Conservation (phyloP, 352 stramenopile species). For the Globisporangium spiculum region DNA sequence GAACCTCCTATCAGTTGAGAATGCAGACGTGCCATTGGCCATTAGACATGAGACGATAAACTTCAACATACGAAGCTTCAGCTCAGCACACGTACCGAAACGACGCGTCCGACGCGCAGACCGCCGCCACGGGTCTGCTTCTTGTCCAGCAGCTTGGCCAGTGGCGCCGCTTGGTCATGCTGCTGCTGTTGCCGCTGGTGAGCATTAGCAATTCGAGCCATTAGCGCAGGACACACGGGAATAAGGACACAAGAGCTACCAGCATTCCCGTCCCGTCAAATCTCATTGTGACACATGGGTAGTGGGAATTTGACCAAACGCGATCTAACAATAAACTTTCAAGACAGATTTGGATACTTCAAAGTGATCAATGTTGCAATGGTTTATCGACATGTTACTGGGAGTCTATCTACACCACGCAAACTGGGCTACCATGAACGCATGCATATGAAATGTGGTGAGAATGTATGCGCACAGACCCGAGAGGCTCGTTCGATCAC, state of each 20-base stretch:
- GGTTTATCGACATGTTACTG: too few relatives aligned
- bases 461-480: slow-evolving; percentile 33
- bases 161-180: background rate
- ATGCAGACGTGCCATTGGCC: background rate
- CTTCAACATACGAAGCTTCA: background rate
- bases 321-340: too few relatives aligned
- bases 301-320: too few relatives aligned
- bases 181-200: background rate
- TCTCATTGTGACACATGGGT: too few relatives aligned
- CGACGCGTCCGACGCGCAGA: slow-evolving; percentile 52
- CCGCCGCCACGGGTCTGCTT: slow-evolving; percentile 24
- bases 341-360: too few relatives aligned
- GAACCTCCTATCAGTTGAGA: slow-evolving; percentile 28
- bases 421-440: background rate
- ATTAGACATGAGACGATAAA: background rate
- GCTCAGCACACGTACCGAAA: slow-evolving; percentile 31
- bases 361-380: too few relatives aligned
- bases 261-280: too few relatives aligned
- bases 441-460: background rate
- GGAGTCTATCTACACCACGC: background rate
- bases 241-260: too few relatives aligned
- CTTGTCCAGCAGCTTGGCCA: slow-evolving; percentile 12
- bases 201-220: background rate
- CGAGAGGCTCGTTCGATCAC: slow-evolving; percentile 40
- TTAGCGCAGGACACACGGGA: background rate